Conservation (phyloP, 495 filamentous ascomycete genomes). For the Amphirosellinia nigrospora region DNA sequence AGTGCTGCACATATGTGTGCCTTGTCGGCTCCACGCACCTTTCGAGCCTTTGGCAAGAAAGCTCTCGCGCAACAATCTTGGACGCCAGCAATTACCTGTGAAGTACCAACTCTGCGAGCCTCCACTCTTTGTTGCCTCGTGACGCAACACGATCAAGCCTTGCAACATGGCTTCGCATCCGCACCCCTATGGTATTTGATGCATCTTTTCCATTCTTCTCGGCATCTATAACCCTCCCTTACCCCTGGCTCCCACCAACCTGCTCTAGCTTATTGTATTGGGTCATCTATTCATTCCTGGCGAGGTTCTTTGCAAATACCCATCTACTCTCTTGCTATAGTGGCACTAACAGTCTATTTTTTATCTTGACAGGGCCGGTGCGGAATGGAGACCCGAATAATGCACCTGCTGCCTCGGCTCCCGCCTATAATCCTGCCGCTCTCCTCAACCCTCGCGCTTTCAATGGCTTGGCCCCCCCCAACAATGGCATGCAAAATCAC, state of each 20-base stretch:
- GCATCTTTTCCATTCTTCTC: conserved; percentile 16
- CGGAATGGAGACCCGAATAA: conserved; percentile 32
- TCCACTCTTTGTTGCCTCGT: conserved; percentile 16
- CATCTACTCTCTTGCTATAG: not conserved
- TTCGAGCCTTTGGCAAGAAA: conserved; percentile 21
- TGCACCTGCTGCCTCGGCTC: conserved; percentile 10
- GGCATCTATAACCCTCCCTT: not conserved
- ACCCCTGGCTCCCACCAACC: not conserved
- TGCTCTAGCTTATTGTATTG: not conserved
- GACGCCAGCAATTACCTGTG: not conserved
- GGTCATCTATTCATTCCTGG: not conserved
- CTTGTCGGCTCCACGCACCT: conserved; percentile 11
- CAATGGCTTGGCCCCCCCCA: conserved; percentile 19
- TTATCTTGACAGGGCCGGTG: conserved; percentile 26
- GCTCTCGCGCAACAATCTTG: conserved; percentile 6
- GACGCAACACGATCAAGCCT: conserved; percentile 6
- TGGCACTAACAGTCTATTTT: conserved; percentile 5
- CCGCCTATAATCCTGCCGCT: conserved; percentile 42
- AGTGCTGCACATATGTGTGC: conserved; percentile 24
- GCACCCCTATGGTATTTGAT: conserved; percentile 24
- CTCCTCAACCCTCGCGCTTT: conserved; percentile 47
- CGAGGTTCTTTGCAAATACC: not conserved
- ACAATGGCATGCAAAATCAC: conserved; percentile 21
- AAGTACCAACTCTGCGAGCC: conserved; percentile 4
- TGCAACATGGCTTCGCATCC: conserved; percentile 19